Conservation (phyloP, 306 rosid genomes). For the Quercus robur region DNA sequence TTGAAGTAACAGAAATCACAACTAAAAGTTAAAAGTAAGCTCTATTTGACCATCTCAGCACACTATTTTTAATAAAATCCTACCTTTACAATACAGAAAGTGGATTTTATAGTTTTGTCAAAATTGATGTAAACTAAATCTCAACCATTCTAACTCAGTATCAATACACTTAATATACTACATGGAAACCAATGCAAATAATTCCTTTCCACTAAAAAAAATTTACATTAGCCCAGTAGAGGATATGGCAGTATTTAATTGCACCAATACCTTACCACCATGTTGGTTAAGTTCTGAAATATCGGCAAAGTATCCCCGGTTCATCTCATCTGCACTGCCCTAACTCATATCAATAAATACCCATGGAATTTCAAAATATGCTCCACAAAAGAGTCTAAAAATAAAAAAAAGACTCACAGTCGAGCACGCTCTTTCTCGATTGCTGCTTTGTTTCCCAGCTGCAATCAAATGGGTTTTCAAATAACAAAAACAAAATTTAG, state of each 20-base stretch:
- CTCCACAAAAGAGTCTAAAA: not conserved
- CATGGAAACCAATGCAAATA: not conserved
- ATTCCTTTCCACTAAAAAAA: not conserved
- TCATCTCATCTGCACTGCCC: slow-evolving; percentile 89
- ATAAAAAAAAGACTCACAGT: slow-evolving; percentile 48
- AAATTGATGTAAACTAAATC: not conserved
- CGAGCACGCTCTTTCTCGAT: slow-evolving; percentile 81
- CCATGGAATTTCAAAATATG: slow-evolving; percentile 13
- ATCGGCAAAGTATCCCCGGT: slow-evolving; percentile 83
- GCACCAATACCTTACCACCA: slow-evolving; percentile 74
- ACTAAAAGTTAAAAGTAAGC: not conserved
- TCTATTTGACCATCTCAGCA: not conserved
- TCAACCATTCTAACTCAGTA: not conserved
- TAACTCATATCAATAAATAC: slow-evolving; percentile 29
- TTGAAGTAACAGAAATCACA: not conserved
- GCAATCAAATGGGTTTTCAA: slow-evolving; percentile 17
- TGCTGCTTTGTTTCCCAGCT: slow-evolving; percentile 67
- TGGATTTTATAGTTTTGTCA: not conserved
- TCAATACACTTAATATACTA: not conserved
- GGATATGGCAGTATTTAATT: not conserved
- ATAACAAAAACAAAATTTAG: not conserved
- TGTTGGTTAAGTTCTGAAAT: slow-evolving; percentile 64
- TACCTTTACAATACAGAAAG: not conserved
- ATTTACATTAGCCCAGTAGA: not conserved
- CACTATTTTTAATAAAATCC: not conserved